Base-by-base conservation (phyloP, 75 land plant species). In the Gnetum montanum region DNA sequence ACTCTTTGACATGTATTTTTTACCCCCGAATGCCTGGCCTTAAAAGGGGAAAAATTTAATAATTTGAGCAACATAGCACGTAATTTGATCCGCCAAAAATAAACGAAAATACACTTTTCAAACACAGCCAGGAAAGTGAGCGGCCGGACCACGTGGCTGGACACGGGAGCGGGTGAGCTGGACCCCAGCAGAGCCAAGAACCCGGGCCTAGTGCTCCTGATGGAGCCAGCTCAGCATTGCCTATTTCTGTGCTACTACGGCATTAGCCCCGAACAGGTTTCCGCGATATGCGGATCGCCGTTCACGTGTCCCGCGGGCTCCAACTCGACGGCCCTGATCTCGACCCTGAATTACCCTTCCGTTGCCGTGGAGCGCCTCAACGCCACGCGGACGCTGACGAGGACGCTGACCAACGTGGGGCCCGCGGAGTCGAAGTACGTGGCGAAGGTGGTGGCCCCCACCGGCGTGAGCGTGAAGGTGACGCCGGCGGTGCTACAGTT, bases 201-300 rank as follows among this genome's bases (percentile, higher is more conserved):
- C 50, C 90, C 90, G 2, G 90, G 90, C 6, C 60, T 85, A 8
- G 86, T 85, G 1, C 78, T 69, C 20, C 70, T 77, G 44, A 78
- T 70, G 4, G 64, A 58, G 24, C 60, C 65, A 31, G 30, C 57
- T 45, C 79, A 85, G n/a, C 60, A 74, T 58, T 60, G 78, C 27
- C 24, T 47, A 3, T 85, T 82, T 66, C 79, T 85, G 10, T 82
- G 86, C 66, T 70, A 61, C 57, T 58, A 45, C 25, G 86, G 90
- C 8, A 82, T 74, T 69, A 61, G 66, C 34, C 44, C 70, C 13
- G 48, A 64, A 22, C 48, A 47, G 18, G 70, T 80, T 31, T 41
- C 16, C 43, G 16, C 16, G 16, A 41, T 41, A 41, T 15, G 5
- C 16, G 43, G 43, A 18, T 15, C 13, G 16, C 69, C 68, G 65